Base-by-base conservation (phyloP, 1,139 yeast species). In the Candida tetrigidarum region DNA sequence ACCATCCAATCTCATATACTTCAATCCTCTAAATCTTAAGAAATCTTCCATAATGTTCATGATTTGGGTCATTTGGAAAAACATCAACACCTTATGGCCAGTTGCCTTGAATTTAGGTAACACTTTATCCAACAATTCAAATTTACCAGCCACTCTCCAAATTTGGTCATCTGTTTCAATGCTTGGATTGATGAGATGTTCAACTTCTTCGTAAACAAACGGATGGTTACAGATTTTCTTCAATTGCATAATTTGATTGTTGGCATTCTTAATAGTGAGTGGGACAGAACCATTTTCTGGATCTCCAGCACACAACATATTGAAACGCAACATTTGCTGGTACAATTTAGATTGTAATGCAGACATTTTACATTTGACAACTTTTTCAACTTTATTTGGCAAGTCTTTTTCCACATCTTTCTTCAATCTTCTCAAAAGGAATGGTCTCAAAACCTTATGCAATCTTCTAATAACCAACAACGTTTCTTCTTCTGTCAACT, bases 221-320 rank as follows among this genome's bases (percentile, higher is more conserved):
- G 99, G 99, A 72, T 93, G 99, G 63, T 93, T 93, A 72, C 98
- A 93, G 55, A 93, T 91, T 66, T 93, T 93, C 58, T 97, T 81
- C 66, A 93, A 76, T 67, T 93, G 99, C 99, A 93, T 93, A 46
- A 93, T 82, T 61, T 91, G 91, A 60, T 91, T 90, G 62, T 91
- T 90, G 57, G 90, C 83, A 47, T 96, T 92, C 71, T 92, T 89
- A 49, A 92, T 79, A 23, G 86, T 83, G 10, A 78, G 70, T 42
- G 76, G 75, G 45, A 78, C 70, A 38, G 56, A 59, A 51, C 76
- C 66, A 39, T 71, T 71, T 36, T 59, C 59, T 5, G 71, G 69
- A 50, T 80, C 84, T 47, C 85, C 84, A 37, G 84, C 78, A 58
- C 78, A 85, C 37, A 86, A 68, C 23, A 83, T 78, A 62, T 86